These are phyloP conservation scores for Diutina siamensis DNA, from an alignment of 1,139 yeast species.

Conservation along the genomic window DNA sequence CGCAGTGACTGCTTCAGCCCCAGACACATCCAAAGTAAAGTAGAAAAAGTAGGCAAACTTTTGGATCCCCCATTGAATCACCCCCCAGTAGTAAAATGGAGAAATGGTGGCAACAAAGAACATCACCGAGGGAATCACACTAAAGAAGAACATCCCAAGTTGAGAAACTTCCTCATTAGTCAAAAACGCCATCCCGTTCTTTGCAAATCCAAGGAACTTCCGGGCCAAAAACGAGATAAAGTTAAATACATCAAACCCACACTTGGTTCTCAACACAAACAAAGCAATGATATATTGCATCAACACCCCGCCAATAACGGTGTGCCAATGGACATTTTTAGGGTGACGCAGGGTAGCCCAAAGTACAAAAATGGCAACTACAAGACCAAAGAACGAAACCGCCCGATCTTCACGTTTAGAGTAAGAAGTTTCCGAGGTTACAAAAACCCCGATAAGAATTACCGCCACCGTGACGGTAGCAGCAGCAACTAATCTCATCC, in stretches of 20 bases:
- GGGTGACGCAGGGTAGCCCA: conserved; percentile 39
- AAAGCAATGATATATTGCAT: conserved; percentile 81
- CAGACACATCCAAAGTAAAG: conserved; percentile 51
- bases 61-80: conserved; percentile 49
- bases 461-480: conserved; percentile 35
- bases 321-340: conserved; percentile 42
- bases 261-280: conserved; percentile 83
- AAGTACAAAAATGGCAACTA: conserved; percentile 36
- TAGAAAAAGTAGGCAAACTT: conserved; percentile 51
- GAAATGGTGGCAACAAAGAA: conserved; percentile 58
- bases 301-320: conserved; percentile 59
- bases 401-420: conserved; percentile 45
- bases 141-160: conserved; percentile 40
- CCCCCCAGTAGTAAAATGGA: conserved; percentile 49
- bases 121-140: conserved; percentile 51
- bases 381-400: conserved; percentile 45
- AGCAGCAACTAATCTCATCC: conserved; percentile 31
- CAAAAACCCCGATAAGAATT: conserved; percentile 43
- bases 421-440: conserved; percentile 38
- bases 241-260: conserved; percentile 54
- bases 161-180: conserved; percentile 30
- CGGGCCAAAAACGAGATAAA: conserved; percentile 52
- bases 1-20: conserved; percentile 60
- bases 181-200: conserved; percentile 52
- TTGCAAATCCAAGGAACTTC: conserved; percentile 49